These are phyloP conservation scores for Kwoniella europaea DNA, from an alignment of 768 basidiomycete genomes.

Conservation along the genomic window DNA sequence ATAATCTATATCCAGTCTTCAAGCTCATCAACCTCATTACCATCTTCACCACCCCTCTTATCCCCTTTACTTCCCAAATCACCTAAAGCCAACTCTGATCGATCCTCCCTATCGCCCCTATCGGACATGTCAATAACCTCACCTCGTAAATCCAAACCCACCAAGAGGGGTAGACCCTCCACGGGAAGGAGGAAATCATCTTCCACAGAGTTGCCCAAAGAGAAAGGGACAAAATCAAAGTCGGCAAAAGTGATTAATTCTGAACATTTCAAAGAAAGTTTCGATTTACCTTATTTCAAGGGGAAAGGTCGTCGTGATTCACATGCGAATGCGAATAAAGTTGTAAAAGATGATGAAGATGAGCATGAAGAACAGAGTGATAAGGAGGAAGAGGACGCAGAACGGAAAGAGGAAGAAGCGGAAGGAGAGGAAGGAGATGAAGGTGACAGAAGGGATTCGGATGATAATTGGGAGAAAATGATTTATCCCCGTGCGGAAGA, in stretches of 20 bases:
- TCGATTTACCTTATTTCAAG: conserved; percentile 37
- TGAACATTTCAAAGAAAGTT: conserved; percentile 34
- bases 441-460: no score
- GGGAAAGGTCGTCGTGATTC: not conserved
- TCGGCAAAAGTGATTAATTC: conserved; percentile 48
- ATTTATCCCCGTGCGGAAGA: conserved; percentile 32
- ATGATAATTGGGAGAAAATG: conserved; percentile 24
- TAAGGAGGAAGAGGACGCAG: conserved; percentile 10
- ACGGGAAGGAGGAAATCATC: not conserved
- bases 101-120: conserved; percentile 25
- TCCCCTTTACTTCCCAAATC: conserved; percentile 28
- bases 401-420: not conserved
- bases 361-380: conserved; percentile 1
- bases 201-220: not conserved
- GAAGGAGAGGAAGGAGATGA: conserved; percentile 9
- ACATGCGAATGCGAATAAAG: not conserved
- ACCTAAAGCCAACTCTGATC: not conserved
- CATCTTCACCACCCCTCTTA: conserved; percentile 28
- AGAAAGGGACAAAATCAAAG: conserved; percentile 8
- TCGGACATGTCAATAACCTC: conserved; percentile 21
- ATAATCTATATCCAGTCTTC: not conserved
- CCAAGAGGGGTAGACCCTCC: not conserved
- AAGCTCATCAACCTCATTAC: conserved; percentile 29
- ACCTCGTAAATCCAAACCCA: conserved; percentile 15
- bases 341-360: not conserved